A percentile compares a stretch with the other conserved stretches of the same genome.
These are phyloP conservation scores for Clathrospora elynae DNA, from an alignment of 2,329 filamentous ascomycete species.

Conservation along the genomic window DNA sequence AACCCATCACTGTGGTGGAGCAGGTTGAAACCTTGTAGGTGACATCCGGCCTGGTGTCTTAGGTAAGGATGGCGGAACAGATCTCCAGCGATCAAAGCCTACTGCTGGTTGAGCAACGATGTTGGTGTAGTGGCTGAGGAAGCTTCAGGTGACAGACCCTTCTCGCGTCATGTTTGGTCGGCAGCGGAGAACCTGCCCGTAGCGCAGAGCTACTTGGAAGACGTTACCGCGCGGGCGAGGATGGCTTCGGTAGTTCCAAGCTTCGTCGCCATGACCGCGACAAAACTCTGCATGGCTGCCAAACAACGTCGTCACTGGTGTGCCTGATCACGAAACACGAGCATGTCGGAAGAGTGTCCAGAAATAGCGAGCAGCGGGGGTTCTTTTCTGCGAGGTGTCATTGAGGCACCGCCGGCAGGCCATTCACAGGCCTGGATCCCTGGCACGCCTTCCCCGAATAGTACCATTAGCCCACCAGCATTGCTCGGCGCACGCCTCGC, in stretches of 20 bases:
- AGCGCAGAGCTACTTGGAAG: constrained; percentile 9
- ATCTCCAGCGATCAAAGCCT: constrained; percentile 2
- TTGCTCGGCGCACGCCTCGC: constrained; percentile 11
- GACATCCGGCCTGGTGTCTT: constrained; percentile 17
- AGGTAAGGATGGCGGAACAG: constrained; percentile 16
- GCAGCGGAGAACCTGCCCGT: constrained; percentile 1
- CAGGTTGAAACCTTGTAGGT: constrained; percentile 8
- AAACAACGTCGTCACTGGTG: constrained; percentile 1
- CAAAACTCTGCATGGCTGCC: too few relatives aligned
- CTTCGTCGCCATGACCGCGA: too few relatives aligned
- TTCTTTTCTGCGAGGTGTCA: constrained; percentile 20
- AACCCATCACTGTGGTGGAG: constrained; percentile 21
- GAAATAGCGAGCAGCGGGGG: constrained; percentile 19
- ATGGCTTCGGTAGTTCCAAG: too few relatives aligned
- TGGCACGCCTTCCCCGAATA: constrained; percentile 2
- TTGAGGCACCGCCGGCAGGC: constrained; percentile 3
- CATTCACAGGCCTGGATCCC: constrained; percentile 2
- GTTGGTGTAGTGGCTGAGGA: constrained; percentile 12
- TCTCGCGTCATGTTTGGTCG: constrained; percentile 11
- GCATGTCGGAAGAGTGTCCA: constrained; percentile 13
- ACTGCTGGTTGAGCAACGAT: constrained; percentile 19
- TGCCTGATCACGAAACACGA: constrained; percentile 13
- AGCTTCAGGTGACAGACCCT: constrained; percentile 1
- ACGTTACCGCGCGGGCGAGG: constrained; percentile 1
- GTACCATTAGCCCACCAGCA: constrained; percentile 7